These are phyloP conservation scores for Yamadazyma spencermartinsiae DNA, from an alignment of 1,139 yeast genomes.

Conservation along the genomic window DNA sequence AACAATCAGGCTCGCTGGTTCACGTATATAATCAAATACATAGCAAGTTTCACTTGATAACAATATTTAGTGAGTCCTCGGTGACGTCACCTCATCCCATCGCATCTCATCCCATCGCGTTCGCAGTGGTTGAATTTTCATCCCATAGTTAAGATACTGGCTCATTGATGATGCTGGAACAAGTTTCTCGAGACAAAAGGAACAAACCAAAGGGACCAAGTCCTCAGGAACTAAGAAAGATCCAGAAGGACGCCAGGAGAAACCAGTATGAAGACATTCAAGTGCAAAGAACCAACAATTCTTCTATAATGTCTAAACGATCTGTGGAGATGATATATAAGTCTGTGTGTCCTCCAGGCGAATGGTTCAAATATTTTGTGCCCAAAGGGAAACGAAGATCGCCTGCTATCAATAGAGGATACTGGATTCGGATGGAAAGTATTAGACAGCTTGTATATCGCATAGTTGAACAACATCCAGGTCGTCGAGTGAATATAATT, in stretches of 20 bases:
- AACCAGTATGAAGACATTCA: conserved; percentile 59
- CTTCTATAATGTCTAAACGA: conserved; percentile 79
- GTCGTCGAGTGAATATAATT: conserved; percentile 42
- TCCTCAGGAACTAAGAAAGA: conserved; percentile 31
- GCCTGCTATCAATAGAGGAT: conserved; percentile 81
- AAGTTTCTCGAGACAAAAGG: conserved; percentile 3
- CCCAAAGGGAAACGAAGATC: conserved; percentile 68
- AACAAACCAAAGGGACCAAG: conserved; percentile 11
- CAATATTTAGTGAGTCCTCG: background rate
- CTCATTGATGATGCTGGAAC: too few species aligned
- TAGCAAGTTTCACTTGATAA: too few species aligned
- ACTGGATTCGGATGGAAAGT: conserved; percentile 79
- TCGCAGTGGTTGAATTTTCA: too few species aligned
- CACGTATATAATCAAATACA: too few species aligned
- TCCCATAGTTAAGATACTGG: too few species aligned
- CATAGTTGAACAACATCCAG: conserved; percentile 31
- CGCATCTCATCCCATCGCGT: conserved; percentile 10
- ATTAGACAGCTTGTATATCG: conserved; percentile 53
- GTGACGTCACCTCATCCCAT: conserved; percentile 3
- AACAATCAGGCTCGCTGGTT: too few species aligned
- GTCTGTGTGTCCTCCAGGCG: conserved; percentile 41
- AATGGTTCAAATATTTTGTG: conserved; percentile 69
- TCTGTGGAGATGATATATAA: conserved; percentile 72
- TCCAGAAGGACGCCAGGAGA: conserved; percentile 49
- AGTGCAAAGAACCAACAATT: conserved; percentile 80